Percentiles rank a stretch among this genome's conserved stretches.
These are phyloP conservation scores for Moricandia moricandioides DNA, from an alignment of 345 rosid species.

Conservation along the genomic window DNA sequence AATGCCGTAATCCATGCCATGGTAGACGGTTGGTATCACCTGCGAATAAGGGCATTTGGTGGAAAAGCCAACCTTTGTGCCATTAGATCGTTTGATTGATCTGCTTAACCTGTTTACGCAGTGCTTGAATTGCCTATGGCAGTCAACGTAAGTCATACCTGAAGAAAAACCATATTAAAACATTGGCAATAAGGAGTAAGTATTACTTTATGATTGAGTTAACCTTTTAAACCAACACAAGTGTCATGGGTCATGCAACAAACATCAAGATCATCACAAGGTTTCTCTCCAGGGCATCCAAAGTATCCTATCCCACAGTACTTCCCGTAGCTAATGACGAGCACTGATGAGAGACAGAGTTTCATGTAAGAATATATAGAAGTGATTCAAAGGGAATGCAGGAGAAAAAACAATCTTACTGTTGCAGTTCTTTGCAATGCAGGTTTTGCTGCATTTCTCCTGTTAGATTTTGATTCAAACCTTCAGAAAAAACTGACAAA, in stretches of 20 bases:
- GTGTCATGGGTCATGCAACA: constrained; percentile 86
- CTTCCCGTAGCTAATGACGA: constrained; percentile 65
- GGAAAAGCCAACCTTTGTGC: constrained; percentile 64
- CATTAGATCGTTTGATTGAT: constrained; percentile 12
- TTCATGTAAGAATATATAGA: neutral
- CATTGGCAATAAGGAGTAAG: no score
- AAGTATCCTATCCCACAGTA: constrained; percentile 92
- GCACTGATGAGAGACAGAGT: neutral
- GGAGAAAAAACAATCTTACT: constrained; percentile 37
- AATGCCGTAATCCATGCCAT: constrained; percentile 84
- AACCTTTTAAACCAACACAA: constrained; percentile 72
- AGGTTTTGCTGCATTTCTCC: constrained; percentile 70
- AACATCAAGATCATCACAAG: constrained; percentile 82
- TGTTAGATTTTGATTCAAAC: constrained; percentile 19
- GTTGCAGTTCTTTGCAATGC: constrained; percentile 59
- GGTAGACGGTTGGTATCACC: constrained; percentile 69
- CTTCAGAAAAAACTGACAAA: neutral
- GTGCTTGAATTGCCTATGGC: constrained; percentile 70
- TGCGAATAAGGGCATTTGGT: constrained; percentile 55
- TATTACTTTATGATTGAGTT: neutral
- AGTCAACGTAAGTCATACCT: constrained; percentile 60
- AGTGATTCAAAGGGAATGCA: neutral
- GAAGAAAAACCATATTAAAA: neutral
- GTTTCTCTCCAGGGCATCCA: constrained; percentile 83
- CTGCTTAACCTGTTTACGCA: constrained; percentile 64